Evolutionary conservation across 495 filamentous ascomycete genomes (phyloP).

Genomic region (Penicillium paradoxum): DNA sequence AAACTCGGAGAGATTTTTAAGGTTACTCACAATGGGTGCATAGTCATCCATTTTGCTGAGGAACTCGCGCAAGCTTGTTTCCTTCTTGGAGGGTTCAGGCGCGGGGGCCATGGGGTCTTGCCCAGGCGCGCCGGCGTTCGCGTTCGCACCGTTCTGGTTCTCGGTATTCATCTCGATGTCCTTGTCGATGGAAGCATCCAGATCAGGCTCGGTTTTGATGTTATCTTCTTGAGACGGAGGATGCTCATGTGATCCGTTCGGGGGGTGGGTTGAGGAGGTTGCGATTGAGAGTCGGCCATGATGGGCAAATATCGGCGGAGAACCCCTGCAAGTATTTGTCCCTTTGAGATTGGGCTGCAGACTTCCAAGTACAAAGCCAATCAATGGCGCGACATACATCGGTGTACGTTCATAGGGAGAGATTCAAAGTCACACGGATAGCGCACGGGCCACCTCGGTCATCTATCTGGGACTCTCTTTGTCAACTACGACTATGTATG

Average conservation of each 20-base stretch:
- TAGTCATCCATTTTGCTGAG: constrained; percentile 96
- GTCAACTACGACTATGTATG: too few relatives aligned
- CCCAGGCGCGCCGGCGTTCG: constrained; percentile 13
- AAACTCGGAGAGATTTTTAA: not conserved
- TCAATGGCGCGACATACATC: not conserved
- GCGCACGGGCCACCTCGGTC: constrained; percentile 3
- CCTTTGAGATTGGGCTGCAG: constrained; percentile 4
- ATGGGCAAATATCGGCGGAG: constrained; percentile 2
- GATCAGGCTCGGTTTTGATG: constrained; percentile 30
- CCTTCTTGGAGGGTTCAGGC: constrained; percentile 71
- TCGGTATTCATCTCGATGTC: constrained; percentile 42
- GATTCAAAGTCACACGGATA: constrained; percentile 5
- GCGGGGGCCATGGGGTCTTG: constrained; percentile 31
- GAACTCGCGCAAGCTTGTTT: constrained; percentile 86
- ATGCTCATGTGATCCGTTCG: constrained; percentile 10
- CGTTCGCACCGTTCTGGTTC: constrained; percentile 13
- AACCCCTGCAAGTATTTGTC: constrained; percentile 3
- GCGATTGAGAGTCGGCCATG: constrained; percentile 13
- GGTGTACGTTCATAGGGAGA: constrained; percentile 1
- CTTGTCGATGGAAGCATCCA: constrained; percentile 39
- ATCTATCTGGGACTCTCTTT: not conserved
- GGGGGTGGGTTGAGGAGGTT: constrained; percentile 7
- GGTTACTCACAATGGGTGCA: constrained; percentile 77
- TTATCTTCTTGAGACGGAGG: constrained; percentile 16
- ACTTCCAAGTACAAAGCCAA: constrained; percentile 1